Percentiles rank a stretch among this genome's conserved stretches.
Conservation (phyloP, 2,329 filamentous ascomycete species). For the Tolypocladium album region DNA sequence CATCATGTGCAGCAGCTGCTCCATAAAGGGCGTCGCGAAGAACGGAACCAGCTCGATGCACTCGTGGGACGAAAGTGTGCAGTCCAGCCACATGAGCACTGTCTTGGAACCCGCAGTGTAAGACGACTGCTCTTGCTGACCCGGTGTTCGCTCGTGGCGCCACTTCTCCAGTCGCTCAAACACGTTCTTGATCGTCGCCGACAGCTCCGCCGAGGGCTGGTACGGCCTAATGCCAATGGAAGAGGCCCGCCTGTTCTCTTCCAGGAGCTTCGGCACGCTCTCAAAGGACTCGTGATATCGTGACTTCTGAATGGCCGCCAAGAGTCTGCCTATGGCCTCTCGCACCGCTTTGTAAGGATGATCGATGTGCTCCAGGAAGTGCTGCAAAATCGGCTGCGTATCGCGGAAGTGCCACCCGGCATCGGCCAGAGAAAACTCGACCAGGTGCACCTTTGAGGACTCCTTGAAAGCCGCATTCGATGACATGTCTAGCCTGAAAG, state of each 20-base stretch:
- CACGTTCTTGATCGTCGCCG: constrained; percentile 58
- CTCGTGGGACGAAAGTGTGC: constrained; percentile 80
- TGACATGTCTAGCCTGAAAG: constrained; percentile 84
- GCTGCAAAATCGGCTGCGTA: constrained; percentile 75
- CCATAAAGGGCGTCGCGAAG: constrained; percentile 82
- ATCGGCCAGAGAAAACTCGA: constrained; percentile 81
- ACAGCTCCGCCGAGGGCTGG: constrained; percentile 63
- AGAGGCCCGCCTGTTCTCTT: constrained; percentile 67
- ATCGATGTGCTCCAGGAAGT: constrained; percentile 86
- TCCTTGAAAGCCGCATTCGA: constrained; percentile 99
- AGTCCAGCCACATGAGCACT: constrained; percentile 88
- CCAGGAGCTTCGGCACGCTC: constrained; percentile 63
- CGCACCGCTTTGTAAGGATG: constrained; percentile 97
- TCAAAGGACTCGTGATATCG: constrained; percentile 90
- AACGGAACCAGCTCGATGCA: constrained; percentile 85
- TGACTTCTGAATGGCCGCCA: constrained; percentile 81
- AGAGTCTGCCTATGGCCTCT: constrained; percentile 83
- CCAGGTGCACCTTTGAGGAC: constrained; percentile 84
- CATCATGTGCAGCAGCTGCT: constrained; percentile 98
- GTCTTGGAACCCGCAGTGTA: constrained; percentile 97
- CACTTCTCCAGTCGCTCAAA: constrained; percentile 76
- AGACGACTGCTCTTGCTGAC: constrained; percentile 84
- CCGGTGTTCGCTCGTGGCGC: constrained; percentile 73
- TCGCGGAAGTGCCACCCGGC: constrained; percentile 93
- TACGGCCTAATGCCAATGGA: constrained; percentile 82